Conservation (phyloP, 495 filamentous ascomycete genomes). For the Bryoglossum gracile region DNA sequence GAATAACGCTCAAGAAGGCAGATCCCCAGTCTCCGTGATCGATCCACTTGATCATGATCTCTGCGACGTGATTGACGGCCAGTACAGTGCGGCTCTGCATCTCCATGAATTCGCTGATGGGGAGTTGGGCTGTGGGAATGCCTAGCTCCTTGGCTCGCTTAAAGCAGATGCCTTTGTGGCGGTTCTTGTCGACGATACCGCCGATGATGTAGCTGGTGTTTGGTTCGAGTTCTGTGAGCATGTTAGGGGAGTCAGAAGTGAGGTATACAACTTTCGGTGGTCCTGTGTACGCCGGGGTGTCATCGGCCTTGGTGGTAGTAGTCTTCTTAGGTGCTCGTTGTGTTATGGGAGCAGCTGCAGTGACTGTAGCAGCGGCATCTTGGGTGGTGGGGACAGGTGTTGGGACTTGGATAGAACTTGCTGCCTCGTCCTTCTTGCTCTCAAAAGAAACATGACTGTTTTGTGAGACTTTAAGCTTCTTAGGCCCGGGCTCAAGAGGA, state of each 20-base stretch:
- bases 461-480: too few relatives aligned
- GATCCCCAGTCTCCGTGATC: slow-evolving; percentile 82
- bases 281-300: not conserved
- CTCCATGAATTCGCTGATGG: slow-evolving; percentile 85
- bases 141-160: slow-evolving; percentile 65
- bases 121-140: slow-evolving; percentile 80
- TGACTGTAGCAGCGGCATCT: too few relatives aligned
- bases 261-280: slow-evolving; percentile 62
- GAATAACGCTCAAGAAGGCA: slow-evolving; percentile 81
- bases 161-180: slow-evolving; percentile 91
- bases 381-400: too few relatives aligned
- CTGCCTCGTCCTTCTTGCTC: too few relatives aligned
- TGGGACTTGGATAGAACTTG: too few relatives aligned
- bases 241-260: slow-evolving; percentile 76
- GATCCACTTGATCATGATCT: slow-evolving; percentile 93
- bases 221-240: slow-evolving; percentile 68
- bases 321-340: too few relatives aligned
- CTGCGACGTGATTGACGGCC: slow-evolving; percentile 88
- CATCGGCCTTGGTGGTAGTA: too few relatives aligned
- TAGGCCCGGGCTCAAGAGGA: too few relatives aligned
- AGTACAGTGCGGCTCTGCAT: slow-evolving; percentile 80
- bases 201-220: slow-evolving; percentile 90
- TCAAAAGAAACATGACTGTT: too few relatives aligned
- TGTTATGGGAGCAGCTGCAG: too few relatives aligned
- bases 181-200: slow-evolving; percentile 89